Base-by-base conservation (phyloP, 176 grass and related monocot genomes). In the Carex littledalei region DNA sequence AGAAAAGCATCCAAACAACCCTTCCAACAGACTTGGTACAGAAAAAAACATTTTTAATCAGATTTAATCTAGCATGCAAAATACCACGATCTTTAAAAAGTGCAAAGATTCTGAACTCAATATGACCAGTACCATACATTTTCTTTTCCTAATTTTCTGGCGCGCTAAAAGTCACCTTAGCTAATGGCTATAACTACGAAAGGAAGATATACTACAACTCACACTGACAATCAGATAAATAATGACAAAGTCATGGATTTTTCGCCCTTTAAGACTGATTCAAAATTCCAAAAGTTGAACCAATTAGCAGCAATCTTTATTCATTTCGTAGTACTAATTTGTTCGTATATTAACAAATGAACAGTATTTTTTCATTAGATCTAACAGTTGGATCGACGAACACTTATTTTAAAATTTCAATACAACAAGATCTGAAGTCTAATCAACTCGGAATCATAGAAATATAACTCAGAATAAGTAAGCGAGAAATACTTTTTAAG, bases 401-500 rank as follows among this genome's bases (percentile, higher is more conserved):
- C 17, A 52, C 61, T 59, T 17, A 68, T 7, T 7, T 9, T 49
- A 50, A 49, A 14, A 4, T 10, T 39, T 12, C 13, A 74, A 47
- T 16, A 80, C 14, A 41, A 52, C n/a, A 37, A 81, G 75, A 82
- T 78, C 17, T 16, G 56, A 82, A 63, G 9, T 57, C 32, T 60
- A 39, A 61, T 7, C 15, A 55, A n/a, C 34, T 18, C 74, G 50
- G 24, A 89, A 43, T 71, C 77, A 67, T 18, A 15, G 10, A 55
- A 52, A 63, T 3, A 79, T 3, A 81, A 34, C 21, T 63, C 60
- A 18, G 18, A 68, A 55, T 65, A 56, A 32, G 29, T 10, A 53
- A 8, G 66, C 31, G 79, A 35, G 82, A 72, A 32, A 34, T 91
- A 99, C 97, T 91, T 99, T 1, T 89, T 11, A 66, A 99, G 97